Base-by-base conservation (phyloP, 441 rosid species). In the Macaranga tanarius region DNA sequence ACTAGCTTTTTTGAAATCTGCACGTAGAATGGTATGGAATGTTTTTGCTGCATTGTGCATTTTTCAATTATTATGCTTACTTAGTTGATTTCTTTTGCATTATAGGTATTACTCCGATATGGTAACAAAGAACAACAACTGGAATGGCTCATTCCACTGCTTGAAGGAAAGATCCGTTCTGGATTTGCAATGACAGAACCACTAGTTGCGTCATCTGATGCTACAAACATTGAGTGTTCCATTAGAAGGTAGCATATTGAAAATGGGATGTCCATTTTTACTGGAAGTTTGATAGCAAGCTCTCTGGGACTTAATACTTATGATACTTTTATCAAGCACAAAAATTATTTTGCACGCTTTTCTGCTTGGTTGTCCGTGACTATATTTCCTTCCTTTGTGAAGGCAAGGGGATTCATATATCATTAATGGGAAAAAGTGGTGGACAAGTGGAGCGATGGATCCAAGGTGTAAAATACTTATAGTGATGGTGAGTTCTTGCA, bases 371-470 rank as follows among this genome's bases (percentile, higher is more conserved):
- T 62, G 20, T 70, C 17, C 71, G 10, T 62, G 31, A 50, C 65
- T 34, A n/a, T 45, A 13, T 52, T 58, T 56, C 50, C 22, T 47
- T 78, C 79, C 52, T 51, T 75, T 75, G 58, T 79, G 71, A 74
- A 93, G 99, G 84, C 83, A 88, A 77, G 97, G 93, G 47, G 91
- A 93, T 81, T 89, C 87, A 6, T 95, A 93, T 71, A 72, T 93
- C 62, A 90, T 95, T 75, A 95, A 90, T 65, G 99, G 99, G 69
- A 89, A 72, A 73, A 95, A 95, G 81, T 95, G 99, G 99, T 95
- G 99, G 99, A 93, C 99, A 51, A 95, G 98, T 79, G 99, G 99
- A 73, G 99, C 99, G 38, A 93, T 95, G 99, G 99, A 95, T 86
- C 98, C 98, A 19, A 93, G 99, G 77, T 95, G 99, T 84, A 88